Evolutionary conservation across 257 asterid species (phyloP), one percentile per base, ranked within the genome.

Genomic region (Rauvolfia tetraphylla): DNA sequence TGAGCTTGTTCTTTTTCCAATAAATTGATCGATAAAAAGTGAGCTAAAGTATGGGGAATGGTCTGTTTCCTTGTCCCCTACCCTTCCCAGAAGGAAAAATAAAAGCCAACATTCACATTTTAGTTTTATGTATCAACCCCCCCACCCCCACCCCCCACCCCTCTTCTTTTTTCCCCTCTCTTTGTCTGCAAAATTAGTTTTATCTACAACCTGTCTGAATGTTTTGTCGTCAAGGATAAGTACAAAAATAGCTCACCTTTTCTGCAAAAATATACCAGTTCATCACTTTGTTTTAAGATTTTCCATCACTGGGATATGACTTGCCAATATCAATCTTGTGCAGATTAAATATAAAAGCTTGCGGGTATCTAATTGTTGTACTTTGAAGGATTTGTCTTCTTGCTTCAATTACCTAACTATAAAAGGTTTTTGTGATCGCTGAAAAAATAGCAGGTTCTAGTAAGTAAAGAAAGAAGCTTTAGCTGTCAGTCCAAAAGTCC

Each of bases 331-430:
- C 6, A 31, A 29, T 18, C 11, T 10, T 29, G 41, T 72, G 25
- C 22, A 44, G n/a, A 70, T 36, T 31, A 39, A 29, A 41, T 13
- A 12, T 34, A 41, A 29, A 39, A 22, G 34, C 41, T 4, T 53
- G 76, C 25, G 18, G 31, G 10, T 54, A 20, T 25, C 1, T 17
- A n/a, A 25, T 38, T 0, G 17, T n/a, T 17, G 68, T 22, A 36
- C 17, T n/a, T 73, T 73, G 76, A 23, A 36, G 67, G 33, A 34
- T 36, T 53, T 72, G 4, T 72, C 22, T 73, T 73, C 68, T 36
- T 73, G 76, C 39, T 73, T 57, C 39, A 41, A 34, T 54, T 39
- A 56, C 38, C 18, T 5, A 38, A 38, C 25, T 12, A n/a, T 6
- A 56, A 14, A 73, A 42, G 63, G 33, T 36, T 72, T 39, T 38